A percentile compares a stretch with the other conserved stretches of the same genome.
These are phyloP conservation scores for Wickerhamomyces canadensis DNA, from an alignment of 805 yeast species.

Conservation along the genomic window DNA sequence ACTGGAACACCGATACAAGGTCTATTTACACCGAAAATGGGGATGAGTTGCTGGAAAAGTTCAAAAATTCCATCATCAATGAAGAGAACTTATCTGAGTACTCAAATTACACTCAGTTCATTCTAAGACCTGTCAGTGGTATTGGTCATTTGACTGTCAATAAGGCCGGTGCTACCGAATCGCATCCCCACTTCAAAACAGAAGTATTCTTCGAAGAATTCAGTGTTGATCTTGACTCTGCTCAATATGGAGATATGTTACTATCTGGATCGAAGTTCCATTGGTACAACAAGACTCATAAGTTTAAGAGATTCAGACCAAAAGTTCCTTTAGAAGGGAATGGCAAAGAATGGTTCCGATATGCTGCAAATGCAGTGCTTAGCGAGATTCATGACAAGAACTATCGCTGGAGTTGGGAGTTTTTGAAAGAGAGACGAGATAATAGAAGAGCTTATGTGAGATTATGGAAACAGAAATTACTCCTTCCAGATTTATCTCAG, in stretches of 20 bases:
- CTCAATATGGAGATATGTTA: slow-evolving; percentile 77
- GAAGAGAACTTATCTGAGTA: slow-evolving; percentile 29
- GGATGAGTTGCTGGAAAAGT: slow-evolving; percentile 41
- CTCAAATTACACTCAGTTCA: slow-evolving; percentile 37
- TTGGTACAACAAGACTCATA: slow-evolving; percentile 70
- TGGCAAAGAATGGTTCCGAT: slow-evolving; percentile 78
- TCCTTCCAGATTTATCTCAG: slow-evolving; percentile 26
- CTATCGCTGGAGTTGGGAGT: slow-evolving; percentile 86
- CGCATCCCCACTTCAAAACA: slow-evolving; percentile 62
- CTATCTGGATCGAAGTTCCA: slow-evolving; percentile 79
- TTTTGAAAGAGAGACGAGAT: slow-evolving; percentile 64
- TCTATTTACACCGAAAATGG: slow-evolving; percentile 44
- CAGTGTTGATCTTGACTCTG: slow-evolving; percentile 78
- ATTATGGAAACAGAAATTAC: slow-evolving; percentile 61
- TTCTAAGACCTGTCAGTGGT: slow-evolving; percentile 86
- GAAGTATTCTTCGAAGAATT: slow-evolving; percentile 83
- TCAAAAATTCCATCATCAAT: slow-evolving; percentile 38
- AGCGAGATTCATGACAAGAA: slow-evolving; percentile 78
- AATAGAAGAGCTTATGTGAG: slow-evolving; percentile 61
- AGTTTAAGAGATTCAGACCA: slow-evolving; percentile 71
- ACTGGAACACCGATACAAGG: slow-evolving; percentile 71
- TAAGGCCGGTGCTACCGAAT: slow-evolving; percentile 69
- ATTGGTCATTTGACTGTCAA: slow-evolving; percentile 76
- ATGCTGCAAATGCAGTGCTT: slow-evolving; percentile 70
- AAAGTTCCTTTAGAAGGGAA: slow-evolving; percentile 41